Base-by-base conservation (phyloP, 441 rosid genomes). In the Bocquillonia castaneifolia region DNA sequence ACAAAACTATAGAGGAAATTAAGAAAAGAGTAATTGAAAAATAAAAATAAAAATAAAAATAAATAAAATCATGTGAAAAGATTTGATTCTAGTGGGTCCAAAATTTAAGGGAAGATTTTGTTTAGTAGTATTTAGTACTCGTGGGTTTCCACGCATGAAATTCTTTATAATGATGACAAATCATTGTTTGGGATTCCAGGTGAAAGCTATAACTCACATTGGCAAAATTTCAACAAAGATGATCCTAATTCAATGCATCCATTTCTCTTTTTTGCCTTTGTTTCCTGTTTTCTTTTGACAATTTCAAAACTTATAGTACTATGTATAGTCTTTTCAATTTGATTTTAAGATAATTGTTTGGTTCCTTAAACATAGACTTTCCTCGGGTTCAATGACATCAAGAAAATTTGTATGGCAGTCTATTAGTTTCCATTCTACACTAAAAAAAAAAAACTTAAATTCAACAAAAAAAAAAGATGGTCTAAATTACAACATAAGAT, bases 81-180 rank as follows among this genome's bases (percentile, higher is more conserved):
- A 37, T 60, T 53, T 36, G 72, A 60, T 48, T 44, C 6, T 28
- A 6, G 65, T 48, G 31, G 64, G 45, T n/a, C 58, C 50, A 59
- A 40, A 68, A 54, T 48, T 13, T n/a, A 37, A 69, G 9, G 37
- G 17, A 31, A 57, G 64, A 57, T 45, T 73, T 63, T 51, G 34
- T 39, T n/a, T n/a, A n/a, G n/a, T n/a, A n/a, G n/a, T n/a, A n/a
- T 45, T 13, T 9, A 13, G 15, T 39, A 55, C 22, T 36, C 20
- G 59, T 55, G 64, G 64, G 51, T 64, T 59, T 59, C 39, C 44
- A 59, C 67, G 74, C 69, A 56, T 62, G 72, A 62, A 66, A 56
- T 44, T 66, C 23, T 39, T 18, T 53, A 48, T 62, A 62, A 61
- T 75, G 60, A 62, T 71, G 44, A 23, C 62, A 62, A 75, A 66